Percentiles rank a stretch among this genome's conserved stretches.
These are phyloP conservation scores for Penicillium diatomitis DNA, from an alignment of 495 filamentous ascomycete species.

Conservation along the genomic window DNA sequence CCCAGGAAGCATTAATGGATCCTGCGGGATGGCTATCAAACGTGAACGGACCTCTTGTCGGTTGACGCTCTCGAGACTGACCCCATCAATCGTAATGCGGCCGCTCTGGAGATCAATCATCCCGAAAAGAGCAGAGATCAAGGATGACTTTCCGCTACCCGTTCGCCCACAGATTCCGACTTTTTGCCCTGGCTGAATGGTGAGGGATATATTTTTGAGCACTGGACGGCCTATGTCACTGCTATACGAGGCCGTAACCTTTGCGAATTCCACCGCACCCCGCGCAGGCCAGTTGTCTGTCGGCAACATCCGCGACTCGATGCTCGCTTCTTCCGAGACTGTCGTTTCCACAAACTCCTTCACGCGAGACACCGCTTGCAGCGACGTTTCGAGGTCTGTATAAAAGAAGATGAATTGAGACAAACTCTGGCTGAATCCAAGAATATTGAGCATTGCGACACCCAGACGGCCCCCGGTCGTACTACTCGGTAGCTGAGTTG, in stretches of 20 bases:
- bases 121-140: conserved; percentile 20
- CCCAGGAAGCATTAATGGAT: conserved; percentile 22
- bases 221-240: neutral
- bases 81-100: conserved; percentile 5
- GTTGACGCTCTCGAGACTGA: conserved; percentile 5
- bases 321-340: neutral
- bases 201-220: neutral
- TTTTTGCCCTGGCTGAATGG: neutral
- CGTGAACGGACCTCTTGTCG: conserved; percentile 9
- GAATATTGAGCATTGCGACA: neutral
- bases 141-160: conserved; percentile 26
- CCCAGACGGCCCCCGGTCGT: neutral
- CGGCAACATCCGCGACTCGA: neutral
- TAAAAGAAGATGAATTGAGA: neutral
- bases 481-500: neutral
- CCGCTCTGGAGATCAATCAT: conserved; percentile 18
- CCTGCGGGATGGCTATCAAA: conserved; percentile 27
- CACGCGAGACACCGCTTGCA: neutral
- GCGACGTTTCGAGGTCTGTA: neutral
- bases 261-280: neutral
- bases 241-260: neutral
- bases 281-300: neutral
- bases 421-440: neutral
- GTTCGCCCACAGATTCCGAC: conserved; percentile 16
- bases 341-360: neutral